phyloP scores from a whole-genome alignment of 1,139 yeast genomes.

The Candida anutae region DNA sequence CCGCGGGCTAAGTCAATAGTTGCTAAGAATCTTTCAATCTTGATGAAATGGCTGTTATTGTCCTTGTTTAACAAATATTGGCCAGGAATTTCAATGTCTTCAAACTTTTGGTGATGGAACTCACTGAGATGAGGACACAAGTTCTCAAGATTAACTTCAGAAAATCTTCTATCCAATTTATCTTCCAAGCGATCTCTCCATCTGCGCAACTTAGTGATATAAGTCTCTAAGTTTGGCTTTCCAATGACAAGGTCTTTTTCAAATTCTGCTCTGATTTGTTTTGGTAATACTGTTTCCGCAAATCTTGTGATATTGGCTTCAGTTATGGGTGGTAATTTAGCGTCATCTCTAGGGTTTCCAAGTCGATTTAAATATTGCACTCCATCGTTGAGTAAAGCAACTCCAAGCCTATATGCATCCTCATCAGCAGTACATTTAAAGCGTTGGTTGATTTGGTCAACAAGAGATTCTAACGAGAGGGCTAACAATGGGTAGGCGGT shows the following conservation, averaged over 20 bases:
- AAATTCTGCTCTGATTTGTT: constrained; percentile 82
- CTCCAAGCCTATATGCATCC: constrained; percentile 89
- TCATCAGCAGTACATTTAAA: constrained; percentile 95
- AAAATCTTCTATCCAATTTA: constrained; percentile 74
- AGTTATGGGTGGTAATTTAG: constrained; percentile 83
- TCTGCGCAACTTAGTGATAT: constrained; percentile 71
- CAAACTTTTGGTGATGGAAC: constrained; percentile 96
- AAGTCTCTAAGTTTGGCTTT: constrained; percentile 85
- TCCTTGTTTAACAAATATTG: constrained; percentile 84
- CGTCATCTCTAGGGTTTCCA: constrained; percentile 81
- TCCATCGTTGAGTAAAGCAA: constrained; percentile 89
- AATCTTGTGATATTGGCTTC: constrained; percentile 84
- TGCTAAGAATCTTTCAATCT: constrained; percentile 89
- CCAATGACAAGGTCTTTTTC: constrained; percentile 84
- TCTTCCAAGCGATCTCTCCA: constrained; percentile 95
- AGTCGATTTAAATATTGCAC: constrained; percentile 79
- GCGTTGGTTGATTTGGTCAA: constrained; percentile 90
- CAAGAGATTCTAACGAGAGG: constrained; percentile 84
- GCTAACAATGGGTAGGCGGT: constrained; percentile 95
- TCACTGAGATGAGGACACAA: constrained; percentile 93
- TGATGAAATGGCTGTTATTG: constrained; percentile 77
- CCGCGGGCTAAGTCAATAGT: constrained; percentile 85
- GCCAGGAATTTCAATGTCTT: constrained; percentile 96
- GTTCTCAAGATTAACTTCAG: constrained; percentile 76
- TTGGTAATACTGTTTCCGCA: constrained; percentile 90